Base-by-base conservation (phyloP, 2,329 filamentous ascomycete species). In the Talaromyces pinophilus region DNA sequence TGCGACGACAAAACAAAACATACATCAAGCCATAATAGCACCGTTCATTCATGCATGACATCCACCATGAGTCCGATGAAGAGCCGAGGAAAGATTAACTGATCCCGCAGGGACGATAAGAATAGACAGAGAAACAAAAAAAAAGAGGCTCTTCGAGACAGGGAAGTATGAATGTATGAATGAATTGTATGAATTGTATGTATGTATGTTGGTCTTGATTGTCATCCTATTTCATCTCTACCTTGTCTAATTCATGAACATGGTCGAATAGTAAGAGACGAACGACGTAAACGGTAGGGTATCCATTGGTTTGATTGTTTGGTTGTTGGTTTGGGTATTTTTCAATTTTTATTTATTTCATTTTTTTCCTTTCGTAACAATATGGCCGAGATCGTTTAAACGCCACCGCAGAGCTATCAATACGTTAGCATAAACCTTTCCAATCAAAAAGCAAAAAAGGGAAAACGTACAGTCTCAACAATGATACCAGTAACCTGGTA, bases 401-500 rank as follows among this genome's bases (percentile, higher is more conserved):
- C 71, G 69, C 78, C 77, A 76, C 79, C 79, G 71, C 78, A 80
- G 69, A 78, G 74, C 76, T 78, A 59, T 8, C 63, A 17, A 17
- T 7, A 28, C 5, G n/a, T 60, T 60, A 60, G 38, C 10, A 59
- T n/a, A 25, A 11, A 8, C 42, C 35, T 8, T 15, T 11, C 5
- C n/a, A n/a, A 33, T 38, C 42, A 46, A 7, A n/a, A 11, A 30
- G 8, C 11, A 1, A 4, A 10, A 4, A 10, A 6, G 5, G 7
- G 8, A 10, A 7, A 40, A 65, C 78, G 72, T 72, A 83, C 80
- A 72, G 90, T 92, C 81, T 92, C 90, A 78, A 92, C 90, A 69
- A 93, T 88, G 75, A 92, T 91, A 80, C 89, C 90, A 69, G 91
- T 89, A 75, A 89, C 92, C 81, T 92, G 91, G 83, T 96, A 95